These are phyloP conservation scores for Fusarium domesticum DNA, from an alignment of 2,329 filamentous ascomycete genomes.

Conservation along the genomic window DNA sequence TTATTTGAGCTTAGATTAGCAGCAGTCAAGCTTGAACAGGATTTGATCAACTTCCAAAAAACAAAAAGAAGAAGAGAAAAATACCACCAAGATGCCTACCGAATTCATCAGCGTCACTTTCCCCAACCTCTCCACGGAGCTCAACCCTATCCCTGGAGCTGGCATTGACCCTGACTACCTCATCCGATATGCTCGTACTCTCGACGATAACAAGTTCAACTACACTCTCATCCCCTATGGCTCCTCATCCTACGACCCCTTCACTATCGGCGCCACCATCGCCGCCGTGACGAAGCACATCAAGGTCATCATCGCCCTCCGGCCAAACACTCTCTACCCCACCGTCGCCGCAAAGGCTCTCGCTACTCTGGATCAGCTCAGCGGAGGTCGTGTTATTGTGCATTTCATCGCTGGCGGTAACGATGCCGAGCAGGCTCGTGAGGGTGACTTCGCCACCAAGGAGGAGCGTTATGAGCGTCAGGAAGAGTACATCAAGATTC, in stretches of 20 bases:
- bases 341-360: conserved; percentile 61
- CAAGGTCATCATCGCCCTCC: conserved; percentile 59
- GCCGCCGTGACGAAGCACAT: conserved; percentile 55
- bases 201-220: conserved; percentile 60
- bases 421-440: conserved; percentile 57
- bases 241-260: conserved; percentile 43
- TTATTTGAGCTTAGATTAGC: not conserved
- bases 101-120: conserved; percentile 61
- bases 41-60: too few species aligned
- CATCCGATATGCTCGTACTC: conserved; percentile 51
- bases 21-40: too few species aligned
- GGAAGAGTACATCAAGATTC: conserved; percentile 61
- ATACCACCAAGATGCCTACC: conserved; percentile 31
- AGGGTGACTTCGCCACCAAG: conserved; percentile 59
- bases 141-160: conserved; percentile 51
- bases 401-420: conserved; percentile 63
- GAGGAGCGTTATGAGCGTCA: conserved; percentile 55
- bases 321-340: conserved; percentile 57
- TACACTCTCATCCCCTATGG: conserved; percentile 61
- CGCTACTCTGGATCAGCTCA: conserved; percentile 59
- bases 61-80: not conserved
- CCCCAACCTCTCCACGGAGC: conserved; percentile 55
- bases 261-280: conserved; percentile 58
- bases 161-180: conserved; percentile 54
- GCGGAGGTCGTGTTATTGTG: conserved; percentile 55